Evolutionary conservation across 257 asterid species (phyloP).

Genomic region (Nicotiana knightiana): DNA sequence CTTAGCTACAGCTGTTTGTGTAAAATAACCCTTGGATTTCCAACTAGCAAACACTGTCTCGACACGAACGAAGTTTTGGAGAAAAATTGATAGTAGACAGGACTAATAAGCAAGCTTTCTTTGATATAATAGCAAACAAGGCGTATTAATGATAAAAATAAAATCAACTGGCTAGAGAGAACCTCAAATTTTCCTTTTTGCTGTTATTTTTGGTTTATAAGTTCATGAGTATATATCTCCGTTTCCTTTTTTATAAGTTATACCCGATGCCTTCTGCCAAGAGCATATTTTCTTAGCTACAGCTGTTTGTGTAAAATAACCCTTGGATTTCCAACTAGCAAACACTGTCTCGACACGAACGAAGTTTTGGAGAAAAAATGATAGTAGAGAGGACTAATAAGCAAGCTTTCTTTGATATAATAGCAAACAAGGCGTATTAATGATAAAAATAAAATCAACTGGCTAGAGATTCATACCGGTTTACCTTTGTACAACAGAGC

Average conservation of each 20-base stretch:
- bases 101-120: not conserved
- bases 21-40: not conserved
- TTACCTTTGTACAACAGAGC: conserved; percentile 73
- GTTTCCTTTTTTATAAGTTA: not conserved
- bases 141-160: not conserved
- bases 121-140: not conserved
- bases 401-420: not conserved
- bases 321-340: not conserved
- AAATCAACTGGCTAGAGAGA: conserved; percentile 9
- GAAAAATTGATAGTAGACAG: not conserved
- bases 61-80: not conserved
- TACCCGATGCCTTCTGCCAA: not conserved
- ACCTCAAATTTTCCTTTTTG: not conserved
- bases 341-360: not conserved
- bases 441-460: conserved; percentile 2
- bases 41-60: not conserved
- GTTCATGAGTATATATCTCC: not conserved
- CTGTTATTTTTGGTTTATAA: not conserved
- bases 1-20: not conserved
- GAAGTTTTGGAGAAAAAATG: not conserved
- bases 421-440: not conserved
- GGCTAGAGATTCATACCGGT: conserved; percentile 63
- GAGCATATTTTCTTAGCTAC: not conserved
- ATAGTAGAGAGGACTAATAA: not conserved
- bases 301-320: not conserved